Percentiles rank a stretch among this genome's conserved stretches.
These are phyloP conservation scores for Sporothrix sp. DNA, from an alignment of 2,329 filamentous ascomycete species.

Conservation along the genomic window DNA sequence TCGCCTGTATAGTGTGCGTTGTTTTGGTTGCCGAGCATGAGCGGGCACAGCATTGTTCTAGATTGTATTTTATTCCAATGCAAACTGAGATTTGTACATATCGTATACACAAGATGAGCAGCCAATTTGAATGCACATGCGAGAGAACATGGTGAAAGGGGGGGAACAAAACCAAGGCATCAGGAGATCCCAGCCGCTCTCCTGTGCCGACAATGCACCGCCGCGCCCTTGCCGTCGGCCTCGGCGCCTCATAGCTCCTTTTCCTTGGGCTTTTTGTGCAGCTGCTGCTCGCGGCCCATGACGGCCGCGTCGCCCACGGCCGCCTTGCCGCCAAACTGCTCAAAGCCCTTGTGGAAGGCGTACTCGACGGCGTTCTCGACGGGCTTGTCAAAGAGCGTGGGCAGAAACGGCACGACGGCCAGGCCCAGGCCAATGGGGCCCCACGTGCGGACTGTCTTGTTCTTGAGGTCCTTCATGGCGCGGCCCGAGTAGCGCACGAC, in stretches of 20 bases:
- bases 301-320: slow-evolving; percentile 46
- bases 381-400: slow-evolving; percentile 78
- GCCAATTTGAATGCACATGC: not conserved
- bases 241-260: slow-evolving; percentile 35
- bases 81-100: not conserved
- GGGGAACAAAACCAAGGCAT: not conserved
- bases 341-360: slow-evolving; percentile 75
- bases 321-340: slow-evolving; percentile 53
- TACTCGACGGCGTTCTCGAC: slow-evolving; percentile 89
- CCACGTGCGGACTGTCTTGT: slow-evolving; percentile 67
- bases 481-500: slow-evolving; percentile 82
- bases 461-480: slow-evolving; percentile 78
- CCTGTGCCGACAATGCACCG: too few relatives aligned
- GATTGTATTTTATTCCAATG: not conserved
- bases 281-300: slow-evolving; percentile 41
- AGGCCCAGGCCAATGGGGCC: slow-evolving; percentile 79
- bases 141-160: too few relatives aligned
- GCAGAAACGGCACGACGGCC: slow-evolving; percentile 70
- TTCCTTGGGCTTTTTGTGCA: slow-evolving; percentile 34
- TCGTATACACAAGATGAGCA: not conserved
- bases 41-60: not conserved
- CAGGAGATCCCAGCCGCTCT: too few relatives aligned
- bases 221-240: too few relatives aligned
- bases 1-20: too few relatives aligned
- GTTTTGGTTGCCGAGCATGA: too few relatives aligned